Base-by-base conservation (phyloP, 1,284 basidiomycete genomes). In the Tetrapyrgos nigripes region DNA sequence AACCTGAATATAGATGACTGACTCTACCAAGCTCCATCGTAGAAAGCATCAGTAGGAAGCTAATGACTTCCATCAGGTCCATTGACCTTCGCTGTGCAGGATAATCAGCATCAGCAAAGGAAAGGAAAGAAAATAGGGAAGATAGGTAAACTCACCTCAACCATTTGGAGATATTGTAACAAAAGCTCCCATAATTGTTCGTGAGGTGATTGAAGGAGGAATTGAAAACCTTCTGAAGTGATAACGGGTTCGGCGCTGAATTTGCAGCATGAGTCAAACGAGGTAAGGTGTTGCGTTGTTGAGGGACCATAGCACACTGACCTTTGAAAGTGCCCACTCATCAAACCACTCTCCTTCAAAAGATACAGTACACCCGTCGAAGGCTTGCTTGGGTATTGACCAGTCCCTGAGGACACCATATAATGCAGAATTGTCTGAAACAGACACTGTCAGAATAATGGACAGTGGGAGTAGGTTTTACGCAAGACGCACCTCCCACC, bases 151-250 rank as follows among this genome's bases (percentile, higher is more conserved):
- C 79, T 62, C 69, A 93, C 93, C 78, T 93, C 90, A 23, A 89
- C 86, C 79, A 93, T 85, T 63, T 87, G 83, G 51, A 96, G 76
- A 73, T 98, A 99, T 67, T 96, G 93, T 44, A 98, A 82, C 55
- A 99, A 78, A 43, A 99, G 80, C 70, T 95, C 93, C 97, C 97
- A 99, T n/a, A 99, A 78, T 72, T 99, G 97, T 19, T 92, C 93
- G 70, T 98, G 94, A n/a, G 97, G 92, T 45, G 97, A 91, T 71
- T 98, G 92, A 23, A 99, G 83, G 54, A 99, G 83, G 72, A 99
- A 99, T 70, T 98, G 97, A 73, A 99, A 99, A 10, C 97, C 97
- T 44, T 89, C 83, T 11, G 96, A 97, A 11, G 96, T 98, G 73
- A 99, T 99, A 64, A 90, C 89, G 56, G 88, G 79, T 71, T 81